Conservation (phyloP, 2,329 filamentous ascomycete species). For the Orbilia blumenaviensis region DNA sequence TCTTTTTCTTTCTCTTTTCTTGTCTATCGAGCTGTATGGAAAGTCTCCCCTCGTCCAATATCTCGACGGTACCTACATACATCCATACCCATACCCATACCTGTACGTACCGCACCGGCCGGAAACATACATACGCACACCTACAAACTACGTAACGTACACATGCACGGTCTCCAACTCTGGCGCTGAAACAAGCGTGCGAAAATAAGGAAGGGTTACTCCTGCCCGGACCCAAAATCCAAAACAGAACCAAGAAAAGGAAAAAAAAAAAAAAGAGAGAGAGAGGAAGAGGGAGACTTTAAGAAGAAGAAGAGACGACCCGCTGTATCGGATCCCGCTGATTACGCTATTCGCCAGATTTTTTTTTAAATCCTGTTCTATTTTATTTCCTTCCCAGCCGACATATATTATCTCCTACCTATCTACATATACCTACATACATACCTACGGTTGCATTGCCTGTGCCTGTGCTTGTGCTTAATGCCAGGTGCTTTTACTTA, state of each 20-base stretch:
- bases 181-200: conserved; percentile 20
- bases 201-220: conserved; percentile 12
- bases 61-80: neutral
- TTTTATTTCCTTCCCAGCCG: conserved; percentile 7
- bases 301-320: conserved; percentile 9
- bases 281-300: neutral
- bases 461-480: too few species aligned
- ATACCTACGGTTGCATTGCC: neutral
- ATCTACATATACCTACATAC: neutral
- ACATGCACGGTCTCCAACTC: neutral
- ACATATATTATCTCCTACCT: neutral
- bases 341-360: conserved; percentile 43
- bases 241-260: neutral
- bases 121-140: neutral
- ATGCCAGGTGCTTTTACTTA: too few species aligned
- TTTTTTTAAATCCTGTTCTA: too few species aligned
- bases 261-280: neutral
- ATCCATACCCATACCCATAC: too few species aligned
- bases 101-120: too few species aligned
- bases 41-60: too few species aligned
- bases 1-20: too few species aligned
- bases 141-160: neutral
- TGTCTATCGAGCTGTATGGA: too few species aligned
- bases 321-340: conserved; percentile 35
- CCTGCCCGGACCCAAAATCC: conserved; percentile 8